Evolutionary conservation across 768 basidiomycete species (phyloP), one percentile per base, ranked within the genome.

Genomic region (Lactarius quietus): DNA sequence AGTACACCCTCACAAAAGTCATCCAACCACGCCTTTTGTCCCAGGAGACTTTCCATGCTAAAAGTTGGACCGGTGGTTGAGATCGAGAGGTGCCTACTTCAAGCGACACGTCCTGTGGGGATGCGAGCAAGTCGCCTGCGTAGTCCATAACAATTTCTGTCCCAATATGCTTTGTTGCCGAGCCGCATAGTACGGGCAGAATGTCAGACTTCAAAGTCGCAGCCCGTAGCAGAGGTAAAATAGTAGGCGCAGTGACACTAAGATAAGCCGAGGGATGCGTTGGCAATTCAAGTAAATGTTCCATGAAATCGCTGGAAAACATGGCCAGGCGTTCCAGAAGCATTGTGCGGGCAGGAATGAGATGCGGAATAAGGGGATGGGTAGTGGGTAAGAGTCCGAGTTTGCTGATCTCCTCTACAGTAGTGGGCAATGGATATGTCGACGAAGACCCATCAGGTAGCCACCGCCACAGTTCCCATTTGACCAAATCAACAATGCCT

Each of bases 11-110:
- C 43, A 95, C 88, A 73, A 93, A 95, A 2, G 93, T 94, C 92
- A 95, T 93, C 93, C 93, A 95, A 28, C 93, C 93, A 70, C 82
- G 83, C 63, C 78, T 84, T 64, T 86, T 86, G 71, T 95, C 92
- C 92, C 92, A 93, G 35, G 79, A 81, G 26, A 95, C 93, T 73
- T 95, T 95, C 93, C 93, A 95, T 3, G 90, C 93, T 31, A 95
- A 78, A 68, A 88, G 74, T 39, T 83, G 85, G 28, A 90, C 71
- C 1, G 86, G 84, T 0, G 81, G 72, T 61, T 83, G 83, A 28
- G 75, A 70, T 61, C 83, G 83, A 28, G 74, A 69, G 20, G 72
- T 72, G 68, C 84, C 83, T 17, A 69, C 70, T 51, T 81, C 79
- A 59, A 82, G 79, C 33, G 75, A 73, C 12, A 90, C 80, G 69